Base-by-base conservation (phyloP, 768 basidiomycete species). In the Trametes villosa region DNA sequence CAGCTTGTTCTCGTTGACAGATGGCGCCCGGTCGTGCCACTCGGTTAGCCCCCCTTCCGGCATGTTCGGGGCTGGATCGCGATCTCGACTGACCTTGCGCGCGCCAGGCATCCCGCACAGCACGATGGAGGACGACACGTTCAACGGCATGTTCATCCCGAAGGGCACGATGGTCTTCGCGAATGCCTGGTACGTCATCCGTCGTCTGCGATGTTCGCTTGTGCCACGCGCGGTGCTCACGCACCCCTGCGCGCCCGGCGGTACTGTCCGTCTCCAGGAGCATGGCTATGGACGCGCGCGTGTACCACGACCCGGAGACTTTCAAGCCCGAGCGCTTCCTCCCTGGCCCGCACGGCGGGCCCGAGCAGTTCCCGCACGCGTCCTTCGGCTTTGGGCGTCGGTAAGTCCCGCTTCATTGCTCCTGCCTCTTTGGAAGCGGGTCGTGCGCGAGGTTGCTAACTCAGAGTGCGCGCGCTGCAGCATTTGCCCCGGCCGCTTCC, bases 401-500 rank as follows among this genome's bases (percentile, higher is more conserved):
- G 58, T 59, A 48, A 26, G 57, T 60, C 6, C 1, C 24, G 26
- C 17, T 20, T 34, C 24, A 34, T 22, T 27, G 20, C 40, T 41
- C 9, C 24, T 11, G 26, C 22, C 9, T 15, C 15, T 17, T 26
- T 11, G n/a, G 9, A 7, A 9, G 36, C 30, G 1, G 12, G 27
- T 11, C 22, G 36, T 2, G n/a, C n/a, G n/a, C n/a, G n/a, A n/a
- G n/a, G n/a, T n/a, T n/a, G n/a, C n/a, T n/a, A n/a, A n/a, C n/a
- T n/a, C n/a, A n/a, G n/a, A n/a, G n/a, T 18, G 3, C 15, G 27
- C 13, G 33, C 49, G 9, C 24, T 17, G 31, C 45, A 83, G 82
- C 60, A 76, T 79, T 52, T 86, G 85, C 61, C 83, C 84, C 6
- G 84, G 85, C 15, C 74, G 80, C 36, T 75, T 82, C 66, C 77